Evolutionary conservation across 2,329 filamentous ascomycete genomes (phyloP), one percentile per base, ranked within the genome.

Genomic region (Gaeumannomyces sp.): DNA sequence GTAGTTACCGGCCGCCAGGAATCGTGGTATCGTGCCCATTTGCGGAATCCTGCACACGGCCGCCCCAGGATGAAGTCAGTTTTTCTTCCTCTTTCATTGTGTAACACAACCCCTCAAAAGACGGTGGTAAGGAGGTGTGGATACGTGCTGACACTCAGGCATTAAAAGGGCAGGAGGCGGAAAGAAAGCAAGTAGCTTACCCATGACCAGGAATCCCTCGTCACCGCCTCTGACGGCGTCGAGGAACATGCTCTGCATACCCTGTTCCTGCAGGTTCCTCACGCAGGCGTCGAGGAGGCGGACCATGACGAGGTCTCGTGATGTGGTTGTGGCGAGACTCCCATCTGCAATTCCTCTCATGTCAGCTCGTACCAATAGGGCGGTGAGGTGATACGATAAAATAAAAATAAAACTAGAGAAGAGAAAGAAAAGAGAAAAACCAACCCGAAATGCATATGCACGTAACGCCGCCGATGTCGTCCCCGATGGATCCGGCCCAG

Each of bases 371-470:
- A 13, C 4, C 14, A 5, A 38, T 16, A 4, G 35, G 35, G 35
- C 13, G 2, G 13, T 16, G 35, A 38, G 14, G 5, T 33, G 13
- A 11, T 2, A 11, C n/a, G n/a, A n/a, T n/a, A 33, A 33, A 62
- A 35, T 60, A 27, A 33, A 56, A n/a, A 53, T 16, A 45, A 35
- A 29, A 2, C 64, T 25, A 33, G 13, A 33, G 7, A 38, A 28
- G 10, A 60, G 2, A 29, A 22, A n/a, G n/a, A 45, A 29, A 29
- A 58, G 35, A 63, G 59, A 62, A 60, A 59, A 28, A n/a, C 81
- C 66, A 72, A 85, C 85, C 81, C 71, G 77, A 75, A 67, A 87
- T 81, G 73, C 82, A 87, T 63, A 87, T 82, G 72, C 85, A 88
- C n/a, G 84, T 81, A 50, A 85, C 80, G 31, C 85, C 85, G 60